Percentiles rank a stretch among this genome's conserved stretches.
Conservation (phyloP, 2,329 filamentous ascomycete genomes). For the Incumbomyces delicatus region DNA sequence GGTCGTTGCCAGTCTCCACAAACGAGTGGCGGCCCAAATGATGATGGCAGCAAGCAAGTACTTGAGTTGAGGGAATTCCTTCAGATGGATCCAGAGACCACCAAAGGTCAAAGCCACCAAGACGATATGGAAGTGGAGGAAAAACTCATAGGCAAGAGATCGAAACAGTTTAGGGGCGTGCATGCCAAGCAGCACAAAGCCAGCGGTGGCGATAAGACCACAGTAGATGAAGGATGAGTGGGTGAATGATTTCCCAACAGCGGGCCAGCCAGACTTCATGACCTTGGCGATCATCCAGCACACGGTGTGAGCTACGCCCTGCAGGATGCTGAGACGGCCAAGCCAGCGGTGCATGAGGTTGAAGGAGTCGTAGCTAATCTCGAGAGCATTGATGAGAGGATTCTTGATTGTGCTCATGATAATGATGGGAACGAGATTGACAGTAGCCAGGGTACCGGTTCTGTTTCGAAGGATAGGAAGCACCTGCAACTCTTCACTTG, state of each 20-base stretch:
- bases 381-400: conserved; percentile 33
- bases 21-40: conserved; percentile 68
- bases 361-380: conserved; percentile 35
- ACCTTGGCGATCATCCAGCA: conserved; percentile 67
- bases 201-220: conserved; percentile 39
- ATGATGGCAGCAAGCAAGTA: conserved; percentile 65
- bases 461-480: conserved; percentile 35
- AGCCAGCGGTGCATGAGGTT: conserved; percentile 67
- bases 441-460: conserved; percentile 31
- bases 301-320: conserved; percentile 59
- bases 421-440: conserved; percentile 35
- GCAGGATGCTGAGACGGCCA: conserved; percentile 59
- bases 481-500: conserved; percentile 24
- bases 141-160: conserved; percentile 95
- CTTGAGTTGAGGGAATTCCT: conserved; percentile 57
- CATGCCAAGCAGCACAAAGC: conserved; percentile 57
- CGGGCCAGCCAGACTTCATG: conserved; percentile 29
- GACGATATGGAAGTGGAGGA: conserved; percentile 75
- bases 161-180: conserved; percentile 69
- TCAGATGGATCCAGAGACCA: conserved; percentile 70
- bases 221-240: conserved; percentile 28
- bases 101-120: conserved; percentile 59
- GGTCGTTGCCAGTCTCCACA: conserved; percentile 53
- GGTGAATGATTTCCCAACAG: conserved; percentile 24
- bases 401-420: conserved; percentile 35